These are phyloP conservation scores for Aureobasidium leucospermi DNA, from an alignment of 2,329 filamentous ascomycete species.

Conservation along the genomic window DNA sequence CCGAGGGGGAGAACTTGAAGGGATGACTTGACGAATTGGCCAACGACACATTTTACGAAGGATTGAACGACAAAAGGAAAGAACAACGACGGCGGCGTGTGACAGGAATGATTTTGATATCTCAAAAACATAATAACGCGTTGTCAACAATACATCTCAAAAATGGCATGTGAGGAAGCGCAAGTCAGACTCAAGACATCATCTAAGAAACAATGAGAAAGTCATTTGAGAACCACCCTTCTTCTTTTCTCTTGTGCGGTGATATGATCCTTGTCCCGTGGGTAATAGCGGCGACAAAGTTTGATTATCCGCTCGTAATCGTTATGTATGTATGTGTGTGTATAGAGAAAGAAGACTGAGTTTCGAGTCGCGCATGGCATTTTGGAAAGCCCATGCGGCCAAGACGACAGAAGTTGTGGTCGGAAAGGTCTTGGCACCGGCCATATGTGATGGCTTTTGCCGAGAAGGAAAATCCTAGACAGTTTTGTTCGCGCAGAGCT, in stretches of 20 bases:
- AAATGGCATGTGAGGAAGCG: conserved; percentile 2
- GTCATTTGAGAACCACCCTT: not conserved
- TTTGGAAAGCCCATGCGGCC: not conserved
- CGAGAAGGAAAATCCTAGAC: not conserved
- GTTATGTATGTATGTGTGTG: not conserved
- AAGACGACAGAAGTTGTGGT: not conserved
- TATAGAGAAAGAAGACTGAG: not conserved
- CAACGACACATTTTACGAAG: not conserved
- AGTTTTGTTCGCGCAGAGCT: not conserved
- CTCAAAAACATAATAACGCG: no score
- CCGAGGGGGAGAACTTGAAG: not conserved
- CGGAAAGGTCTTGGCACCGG: not conserved
- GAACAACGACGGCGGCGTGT: no score
- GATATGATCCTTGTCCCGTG: conserved; percentile 7
- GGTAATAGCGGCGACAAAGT: not conserved
- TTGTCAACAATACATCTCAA: not conserved
- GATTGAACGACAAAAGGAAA: not conserved
- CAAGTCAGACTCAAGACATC: not conserved
- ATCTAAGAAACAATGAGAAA: not conserved
- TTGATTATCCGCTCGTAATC: conserved; percentile 1
- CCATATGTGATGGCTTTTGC: not conserved
- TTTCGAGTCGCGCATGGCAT: not conserved
- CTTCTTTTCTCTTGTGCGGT: conserved; percentile 1
- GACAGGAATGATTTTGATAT: no score
- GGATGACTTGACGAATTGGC: not conserved